Conservation (phyloP, 2,329 filamentous ascomycete genomes). For the Cytospora piceicola region DNA sequence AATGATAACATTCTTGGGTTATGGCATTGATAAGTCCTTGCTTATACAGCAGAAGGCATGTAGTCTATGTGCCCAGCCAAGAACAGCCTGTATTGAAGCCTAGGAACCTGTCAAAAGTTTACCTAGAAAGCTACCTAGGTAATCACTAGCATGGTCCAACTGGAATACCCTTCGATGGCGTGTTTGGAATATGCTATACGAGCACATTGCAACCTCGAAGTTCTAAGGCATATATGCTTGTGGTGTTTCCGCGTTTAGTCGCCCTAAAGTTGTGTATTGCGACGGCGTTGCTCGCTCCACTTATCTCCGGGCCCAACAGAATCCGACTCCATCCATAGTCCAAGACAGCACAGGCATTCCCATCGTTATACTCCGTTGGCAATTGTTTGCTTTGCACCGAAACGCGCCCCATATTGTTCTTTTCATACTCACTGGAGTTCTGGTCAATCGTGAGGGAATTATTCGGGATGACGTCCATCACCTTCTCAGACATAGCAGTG, state of each 20-base stretch:
- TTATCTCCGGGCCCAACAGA: slow-evolving; percentile 20
- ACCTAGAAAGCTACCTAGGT: too few relatives aligned
- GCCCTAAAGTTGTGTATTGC: neutral
- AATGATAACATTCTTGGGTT: neutral
- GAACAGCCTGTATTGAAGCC: too few relatives aligned
- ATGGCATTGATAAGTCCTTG: too few relatives aligned
- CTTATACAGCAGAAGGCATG: too few relatives aligned
- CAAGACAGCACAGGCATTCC: slow-evolving; percentile 39
- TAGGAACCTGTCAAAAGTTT: too few relatives aligned
- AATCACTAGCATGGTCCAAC: neutral
- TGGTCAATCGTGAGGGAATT: neutral
- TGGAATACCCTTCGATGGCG: too few relatives aligned
- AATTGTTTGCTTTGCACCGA: neutral
- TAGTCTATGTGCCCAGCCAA: too few relatives aligned
- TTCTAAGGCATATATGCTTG: neutral
- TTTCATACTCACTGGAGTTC: neutral
- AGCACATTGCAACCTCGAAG: neutral
- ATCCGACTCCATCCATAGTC: slow-evolving; percentile 71
- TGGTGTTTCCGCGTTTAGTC: neutral
- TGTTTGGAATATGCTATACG: neutral
- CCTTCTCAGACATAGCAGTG: slow-evolving; percentile 70
- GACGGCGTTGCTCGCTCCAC: slow-evolving; percentile 9
- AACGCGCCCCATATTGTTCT: neutral
- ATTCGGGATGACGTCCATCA: slow-evolving; percentile 34
- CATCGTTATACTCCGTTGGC: neutral